Evolutionary conservation across 306 rosid species (phyloP).

Genomic region (Casuarina glauca): DNA sequence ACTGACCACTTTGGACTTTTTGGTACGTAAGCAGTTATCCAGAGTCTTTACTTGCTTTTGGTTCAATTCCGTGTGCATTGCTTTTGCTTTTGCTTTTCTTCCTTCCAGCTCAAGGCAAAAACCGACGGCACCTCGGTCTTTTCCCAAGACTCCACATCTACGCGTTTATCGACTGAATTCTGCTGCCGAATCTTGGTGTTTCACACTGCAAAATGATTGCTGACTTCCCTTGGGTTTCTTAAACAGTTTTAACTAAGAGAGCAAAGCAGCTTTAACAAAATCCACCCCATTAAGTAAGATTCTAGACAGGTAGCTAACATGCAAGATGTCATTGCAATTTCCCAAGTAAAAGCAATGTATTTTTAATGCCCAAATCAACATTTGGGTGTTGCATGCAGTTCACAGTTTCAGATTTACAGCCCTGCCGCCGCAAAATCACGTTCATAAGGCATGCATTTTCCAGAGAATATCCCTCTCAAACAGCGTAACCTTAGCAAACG

Average conservation of each 20-base stretch:
- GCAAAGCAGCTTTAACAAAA: too few relatives aligned
- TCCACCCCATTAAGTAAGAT: too few relatives aligned
- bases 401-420: background rate
- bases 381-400: background rate
- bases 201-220: constrained; percentile 2
- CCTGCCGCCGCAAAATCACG: constrained; percentile 10
- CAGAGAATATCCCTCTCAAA: background rate
- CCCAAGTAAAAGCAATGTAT: too few relatives aligned
- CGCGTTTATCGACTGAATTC: background rate
- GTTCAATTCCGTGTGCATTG: background rate
- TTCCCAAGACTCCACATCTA: constrained; percentile 11
- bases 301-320: too few relatives aligned
- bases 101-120: constrained; percentile 16
- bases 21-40: constrained; percentile 10
- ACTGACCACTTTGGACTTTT: background rate
- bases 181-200: background rate
- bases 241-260: background rate
- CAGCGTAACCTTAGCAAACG: constrained; percentile 18
- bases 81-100: background rate
- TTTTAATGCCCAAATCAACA: background rate
- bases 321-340: too few relatives aligned
- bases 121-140: background rate
- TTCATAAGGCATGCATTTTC: background rate
- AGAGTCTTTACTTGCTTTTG: background rate
- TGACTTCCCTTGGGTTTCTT: constrained; percentile 13